Conservation (phyloP, 2,329 filamentous ascomycete genomes). For the Phyllosticta citribraziliensis region DNA sequence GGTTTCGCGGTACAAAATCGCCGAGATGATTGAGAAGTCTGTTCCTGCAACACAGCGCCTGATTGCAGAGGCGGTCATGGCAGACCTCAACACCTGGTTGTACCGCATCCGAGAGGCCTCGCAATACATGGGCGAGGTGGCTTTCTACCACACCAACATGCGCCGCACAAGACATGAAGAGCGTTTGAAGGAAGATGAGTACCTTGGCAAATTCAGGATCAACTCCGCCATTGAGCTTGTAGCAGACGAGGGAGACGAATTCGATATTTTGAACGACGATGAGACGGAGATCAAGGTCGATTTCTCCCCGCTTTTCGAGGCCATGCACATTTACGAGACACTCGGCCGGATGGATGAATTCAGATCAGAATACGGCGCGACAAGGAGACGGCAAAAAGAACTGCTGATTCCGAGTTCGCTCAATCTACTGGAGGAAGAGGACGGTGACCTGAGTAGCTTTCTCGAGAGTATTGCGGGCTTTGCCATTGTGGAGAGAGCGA, state of each 20-base stretch:
- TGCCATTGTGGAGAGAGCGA: slow-evolving; percentile 90
- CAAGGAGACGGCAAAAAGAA: slow-evolving; percentile 83
- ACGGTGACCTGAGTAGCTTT: slow-evolving; percentile 75
- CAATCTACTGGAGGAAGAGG: slow-evolving; percentile 71
- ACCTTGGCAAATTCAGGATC: slow-evolving; percentile 73
- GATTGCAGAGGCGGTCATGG: slow-evolving; percentile 95
- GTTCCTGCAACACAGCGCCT: slow-evolving; percentile 86
- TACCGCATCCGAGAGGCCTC: slow-evolving; percentile 92
- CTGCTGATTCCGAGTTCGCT: slow-evolving; percentile 70
- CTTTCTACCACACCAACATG: slow-evolving; percentile 91
- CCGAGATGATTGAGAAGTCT: slow-evolving; percentile 90
- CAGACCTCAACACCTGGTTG: slow-evolving; percentile 91
- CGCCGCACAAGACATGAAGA: slow-evolving; percentile 75
- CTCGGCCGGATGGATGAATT: slow-evolving; percentile 89
- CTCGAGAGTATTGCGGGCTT: slow-evolving; percentile 93
- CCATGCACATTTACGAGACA: slow-evolving; percentile 90
- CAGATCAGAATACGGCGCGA: slow-evolving; percentile 81
- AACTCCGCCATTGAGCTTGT: slow-evolving; percentile 95
- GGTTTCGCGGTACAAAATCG: slow-evolving; percentile 88
- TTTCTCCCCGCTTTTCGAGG: slow-evolving; percentile 90
- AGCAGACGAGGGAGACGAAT: slow-evolving; percentile 90
- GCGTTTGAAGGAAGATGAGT: slow-evolving; percentile 64
- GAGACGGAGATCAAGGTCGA: slow-evolving; percentile 72
- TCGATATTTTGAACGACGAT: slow-evolving; percentile 90
- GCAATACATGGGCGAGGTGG: slow-evolving; percentile 89